Base-by-base conservation (phyloP, 306 rosid species). In the Gastrolobium villosum region DNA sequence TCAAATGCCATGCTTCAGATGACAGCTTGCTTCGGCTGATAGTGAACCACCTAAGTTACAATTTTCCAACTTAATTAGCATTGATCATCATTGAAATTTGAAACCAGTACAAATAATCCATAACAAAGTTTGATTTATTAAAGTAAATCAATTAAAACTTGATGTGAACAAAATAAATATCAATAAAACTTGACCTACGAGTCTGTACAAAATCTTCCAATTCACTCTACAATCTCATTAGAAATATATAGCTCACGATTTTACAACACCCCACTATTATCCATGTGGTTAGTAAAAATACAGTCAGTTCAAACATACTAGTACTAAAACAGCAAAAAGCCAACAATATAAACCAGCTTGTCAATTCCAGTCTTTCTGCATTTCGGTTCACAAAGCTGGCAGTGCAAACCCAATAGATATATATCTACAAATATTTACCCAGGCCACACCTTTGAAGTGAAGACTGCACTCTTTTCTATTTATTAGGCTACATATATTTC, bases 361-460 rank as follows among this genome's bases (percentile, higher is more conserved):
- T 31, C 65, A 80, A 36, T 10, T 72, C 20, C 35, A 36, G 46
- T 61, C 60, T 70, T 70, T 73, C 62, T 55, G 28, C 13, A 63
- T 49, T 50, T 10, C 14, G 40, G 46, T 43, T 43, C 49, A 66
- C 39, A 62, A 72, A 70, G 43, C 70, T 56, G 41, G 11, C 56
- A 13, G 37, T 13, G 55, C 71, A 40, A 41, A 48, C 52, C 37
- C 36, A 32, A 32, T 48, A 40, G 6, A 83, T n/a, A 65, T n/a
- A 65, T 56, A 56, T 65, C 15, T 78, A 78, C 74, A 67, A 50
- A 48, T 45, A 77, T 74, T 74, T 62, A 62, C 74, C 40, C 55
- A 60, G 76, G 28, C 5, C 44, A 74, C 64, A 48, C 31, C 57
- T 78, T 64, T 83, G 45, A 57, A 55, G 60, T 32, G 43, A 65